phyloP scores from a whole-genome alignment of 1,284 basidiomycete genomes.

The Apiotrichum sp. region DNA sequence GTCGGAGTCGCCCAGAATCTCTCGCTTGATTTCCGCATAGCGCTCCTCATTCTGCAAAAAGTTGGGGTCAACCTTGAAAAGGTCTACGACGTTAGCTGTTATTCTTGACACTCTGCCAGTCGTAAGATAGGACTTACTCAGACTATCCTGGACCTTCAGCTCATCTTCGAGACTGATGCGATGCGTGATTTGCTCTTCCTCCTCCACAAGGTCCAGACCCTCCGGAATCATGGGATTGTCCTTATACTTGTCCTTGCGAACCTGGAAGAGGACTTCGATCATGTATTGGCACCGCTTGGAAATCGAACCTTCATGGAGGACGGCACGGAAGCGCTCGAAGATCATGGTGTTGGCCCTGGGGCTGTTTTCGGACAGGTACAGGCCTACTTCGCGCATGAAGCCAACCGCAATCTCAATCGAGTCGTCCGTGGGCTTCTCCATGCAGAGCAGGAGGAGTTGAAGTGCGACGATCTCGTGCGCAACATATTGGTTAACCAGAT shows the following conservation, averaged over 20 bases:
- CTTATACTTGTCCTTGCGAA: constrained; percentile 96
- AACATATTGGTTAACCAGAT: constrained; percentile 92
- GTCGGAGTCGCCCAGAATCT: constrained; percentile 72
- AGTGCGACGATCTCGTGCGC: constrained; percentile 92
- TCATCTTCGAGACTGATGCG: constrained; percentile 87
- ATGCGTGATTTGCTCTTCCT: constrained; percentile 96
- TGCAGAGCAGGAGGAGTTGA: constrained; percentile 86
- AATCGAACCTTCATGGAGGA: constrained; percentile 90
- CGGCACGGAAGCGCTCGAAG: constrained; percentile 92
- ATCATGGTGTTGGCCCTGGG: constrained; percentile 90
- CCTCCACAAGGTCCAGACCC: constrained; percentile 91
- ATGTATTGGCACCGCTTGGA: constrained; percentile 98
- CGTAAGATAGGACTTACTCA: constrained; percentile 61
- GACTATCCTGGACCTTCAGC: constrained; percentile 83
- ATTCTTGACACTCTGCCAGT: no score
- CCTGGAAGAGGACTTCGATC: constrained; percentile 98
- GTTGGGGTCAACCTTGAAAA: constrained; percentile 91
- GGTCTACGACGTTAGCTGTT: constrained; percentile 53
- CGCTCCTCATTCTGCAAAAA: constrained; percentile 89
- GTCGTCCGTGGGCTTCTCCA: constrained; percentile 94
- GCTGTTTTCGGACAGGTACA: constrained; percentile 87
- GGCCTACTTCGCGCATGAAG: constrained; percentile 94
- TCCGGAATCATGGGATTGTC: constrained; percentile 93
- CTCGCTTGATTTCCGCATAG: constrained; percentile 82
- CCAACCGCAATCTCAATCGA: constrained; percentile 97